Percentiles rank a stretch among this genome's conserved stretches.
Evolutionary conservation across 352 stramenopile genomes (phyloP).

Genomic region (Phytophthora chlamydospora): DNA sequence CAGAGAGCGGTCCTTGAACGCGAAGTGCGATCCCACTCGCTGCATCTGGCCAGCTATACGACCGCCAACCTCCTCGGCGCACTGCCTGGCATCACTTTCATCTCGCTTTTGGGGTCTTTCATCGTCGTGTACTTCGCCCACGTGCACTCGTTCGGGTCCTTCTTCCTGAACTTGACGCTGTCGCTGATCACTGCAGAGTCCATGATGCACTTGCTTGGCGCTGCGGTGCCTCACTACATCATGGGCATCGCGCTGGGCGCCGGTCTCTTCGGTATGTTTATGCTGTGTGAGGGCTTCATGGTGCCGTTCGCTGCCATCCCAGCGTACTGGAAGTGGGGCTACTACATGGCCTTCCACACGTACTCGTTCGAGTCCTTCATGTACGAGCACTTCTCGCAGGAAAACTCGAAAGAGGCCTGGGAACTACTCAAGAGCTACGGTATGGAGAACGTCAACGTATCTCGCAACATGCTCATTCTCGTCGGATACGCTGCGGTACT

Average conservation of each 20-base stretch:
- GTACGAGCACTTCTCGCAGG: conserved; percentile 64
- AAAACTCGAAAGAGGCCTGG: conserved; percentile 22
- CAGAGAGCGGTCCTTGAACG: conserved; percentile 85
- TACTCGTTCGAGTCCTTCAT: conserved; percentile 85
- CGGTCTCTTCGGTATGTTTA: conserved; percentile 82
- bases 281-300: conserved; percentile 84
- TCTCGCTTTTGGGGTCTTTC: conserved; percentile 59
- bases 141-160: conserved; percentile 62
- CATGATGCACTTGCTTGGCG: conserved; percentile 72
- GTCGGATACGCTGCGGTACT: conserved; percentile 46
- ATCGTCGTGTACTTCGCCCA: conserved; percentile 61
- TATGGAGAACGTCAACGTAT: conserved; percentile 56
- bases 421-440: conserved; percentile 42
- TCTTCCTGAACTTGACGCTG: conserved; percentile 69
- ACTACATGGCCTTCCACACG: conserved; percentile 85
- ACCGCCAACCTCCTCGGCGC: conserved; percentile 71
- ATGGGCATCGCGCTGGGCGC: conserved; percentile 77
- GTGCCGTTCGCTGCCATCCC: conserved; percentile 59
- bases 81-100: conserved; percentile 66
- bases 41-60: conserved; percentile 80
- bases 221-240: conserved; percentile 78
- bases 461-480: conserved; percentile 63
- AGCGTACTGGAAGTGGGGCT: conserved; percentile 69
- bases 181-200: conserved; percentile 76
- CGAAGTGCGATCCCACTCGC: conserved; percentile 61